Evolutionary conservation across 1,284 basidiomycete genomes (phyloP).

Genomic region (Anthracocystis panici-leucophaei): DNA sequence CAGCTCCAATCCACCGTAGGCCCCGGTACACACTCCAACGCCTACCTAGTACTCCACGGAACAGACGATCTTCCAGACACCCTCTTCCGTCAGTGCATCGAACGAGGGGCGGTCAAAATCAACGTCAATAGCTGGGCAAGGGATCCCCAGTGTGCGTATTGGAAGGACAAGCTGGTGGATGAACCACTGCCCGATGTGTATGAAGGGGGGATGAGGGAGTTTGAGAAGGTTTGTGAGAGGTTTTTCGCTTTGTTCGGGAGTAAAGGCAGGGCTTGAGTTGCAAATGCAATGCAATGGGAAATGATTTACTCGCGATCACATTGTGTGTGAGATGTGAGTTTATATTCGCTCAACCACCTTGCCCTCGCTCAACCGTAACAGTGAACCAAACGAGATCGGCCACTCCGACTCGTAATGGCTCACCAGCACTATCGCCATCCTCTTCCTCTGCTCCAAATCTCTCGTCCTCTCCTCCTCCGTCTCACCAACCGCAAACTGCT

Average conservation of each 20-base stretch:
- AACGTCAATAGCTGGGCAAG: conserved; percentile 56
- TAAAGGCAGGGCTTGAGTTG: conserved; percentile 35
- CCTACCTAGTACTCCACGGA: conserved; percentile 48
- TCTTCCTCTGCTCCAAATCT: conserved; percentile 29
- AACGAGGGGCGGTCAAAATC: conserved; percentile 40
- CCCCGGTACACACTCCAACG: conserved; percentile 22
- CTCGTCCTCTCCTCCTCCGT: conserved; percentile 4
- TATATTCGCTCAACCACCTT: conserved; percentile 47
- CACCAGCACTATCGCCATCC: conserved; percentile 58
- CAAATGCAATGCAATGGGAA: too few species aligned
- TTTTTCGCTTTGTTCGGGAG: conserved; percentile 44
- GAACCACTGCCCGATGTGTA: conserved; percentile 45
- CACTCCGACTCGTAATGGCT: conserved; percentile 68
- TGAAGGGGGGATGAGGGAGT: conserved; percentile 42
- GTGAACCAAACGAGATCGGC: conserved; percentile 52
- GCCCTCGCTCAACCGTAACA: conserved; percentile 57
- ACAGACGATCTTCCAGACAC: conserved; percentile 46
- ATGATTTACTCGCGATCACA: not conserved
- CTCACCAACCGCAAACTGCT: conserved; percentile 20
- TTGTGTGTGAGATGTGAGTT: not conserved
- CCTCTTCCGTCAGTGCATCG: conserved; percentile 40
- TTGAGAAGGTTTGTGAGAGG: conserved; percentile 17
- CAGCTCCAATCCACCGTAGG: conserved; percentile 37
- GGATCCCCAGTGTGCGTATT: conserved; percentile 47
- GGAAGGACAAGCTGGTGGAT: conserved; percentile 23